These are phyloP conservation scores for Spongospora subterranea DNA, from an alignment of 208 protist species.

Conservation along the genomic window DNA sequence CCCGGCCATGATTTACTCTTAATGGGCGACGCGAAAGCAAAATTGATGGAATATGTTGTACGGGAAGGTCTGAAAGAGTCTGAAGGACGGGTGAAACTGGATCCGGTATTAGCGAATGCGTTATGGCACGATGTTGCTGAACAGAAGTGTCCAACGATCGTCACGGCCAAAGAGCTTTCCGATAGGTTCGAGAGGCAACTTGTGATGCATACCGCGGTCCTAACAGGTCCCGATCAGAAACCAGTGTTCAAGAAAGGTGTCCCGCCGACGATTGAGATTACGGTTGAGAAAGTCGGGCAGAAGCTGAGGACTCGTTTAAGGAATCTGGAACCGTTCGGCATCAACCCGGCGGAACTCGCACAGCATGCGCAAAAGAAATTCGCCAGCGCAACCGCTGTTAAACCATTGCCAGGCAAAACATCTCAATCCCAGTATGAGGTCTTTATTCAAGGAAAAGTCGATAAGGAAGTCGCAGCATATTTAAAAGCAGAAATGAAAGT, in stretches of 20 bases:
- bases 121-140: neutral
- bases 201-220: slow-evolving; percentile 8
- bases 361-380: neutral
- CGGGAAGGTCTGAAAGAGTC: neutral
- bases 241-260: slow-evolving; percentile 11
- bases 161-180: neutral
- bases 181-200: neutral
- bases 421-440: neutral
- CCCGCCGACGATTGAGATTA: slow-evolving; percentile 13
- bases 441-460: neutral
- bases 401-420: slow-evolving; percentile 7
- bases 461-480: slow-evolving; percentile 23
- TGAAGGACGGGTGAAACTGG: neutral
- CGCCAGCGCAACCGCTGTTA: neutral
- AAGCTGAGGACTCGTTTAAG: neutral
- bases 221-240: neutral
- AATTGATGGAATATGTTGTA: neutral
- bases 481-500: neutral
- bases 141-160: neutral
- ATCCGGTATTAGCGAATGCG: neutral
- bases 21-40: neutral
- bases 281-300: neutral
- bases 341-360: neutral
- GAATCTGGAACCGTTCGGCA: slow-evolving; percentile 49
- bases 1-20: neutral